Evolutionary conservation across 2,329 filamentous ascomycete genomes (phyloP), one percentile per base, ranked within the genome.

Genomic region (Sarocladium kiliense): DNA sequence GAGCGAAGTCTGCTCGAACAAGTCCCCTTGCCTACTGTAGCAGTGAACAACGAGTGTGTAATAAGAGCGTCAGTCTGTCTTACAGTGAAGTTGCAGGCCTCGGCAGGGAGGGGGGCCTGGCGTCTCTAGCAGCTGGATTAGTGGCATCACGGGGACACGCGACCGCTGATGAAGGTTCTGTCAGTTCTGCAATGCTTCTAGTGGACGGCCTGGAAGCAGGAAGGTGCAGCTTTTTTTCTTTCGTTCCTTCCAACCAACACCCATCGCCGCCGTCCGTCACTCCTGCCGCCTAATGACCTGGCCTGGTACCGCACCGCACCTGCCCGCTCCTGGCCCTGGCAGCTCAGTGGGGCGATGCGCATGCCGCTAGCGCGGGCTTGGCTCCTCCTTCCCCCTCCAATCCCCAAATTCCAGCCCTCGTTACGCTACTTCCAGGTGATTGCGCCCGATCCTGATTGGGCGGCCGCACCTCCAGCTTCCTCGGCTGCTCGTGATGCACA

Each of bases 401-500:
- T 18, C 41, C 21, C 41, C 41, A 9, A 16, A 21, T 41, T 41
- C 37, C 37, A 41, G 18, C 10, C 37, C 37, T 18, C 9, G 11
- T 41, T 19, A 18, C 14, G 30, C 30, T 14, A 34, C 30, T n/a
- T n/a, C n/a, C n/a, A 39, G 36, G 41, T 44, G 41, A 10, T 16
- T 44, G 10, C 10, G 7, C 12, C 41, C 18, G 5, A 23, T 11
- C 6, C 21, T 44, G 41, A 44, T 44, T 44, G 41, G 41, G 9
- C 41, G n/a, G 36, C 7, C 18, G 41, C 18, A 18, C 41, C 41
- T 44, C 25, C n/a, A 44, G 37, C 44, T 57, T 56, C 60, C 58
- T 61, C 60, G 60, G 60, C 57, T 57, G 57, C 56, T 57, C 55
- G 56, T 57, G 54, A 56, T 54, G 54, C 57, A 60, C 57, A 57